Evolutionary conservation across 2,329 filamentous ascomycete genomes (phyloP), one percentile per base, ranked within the genome.

Genomic region (Thielaviopsis ethacetica): DNA sequence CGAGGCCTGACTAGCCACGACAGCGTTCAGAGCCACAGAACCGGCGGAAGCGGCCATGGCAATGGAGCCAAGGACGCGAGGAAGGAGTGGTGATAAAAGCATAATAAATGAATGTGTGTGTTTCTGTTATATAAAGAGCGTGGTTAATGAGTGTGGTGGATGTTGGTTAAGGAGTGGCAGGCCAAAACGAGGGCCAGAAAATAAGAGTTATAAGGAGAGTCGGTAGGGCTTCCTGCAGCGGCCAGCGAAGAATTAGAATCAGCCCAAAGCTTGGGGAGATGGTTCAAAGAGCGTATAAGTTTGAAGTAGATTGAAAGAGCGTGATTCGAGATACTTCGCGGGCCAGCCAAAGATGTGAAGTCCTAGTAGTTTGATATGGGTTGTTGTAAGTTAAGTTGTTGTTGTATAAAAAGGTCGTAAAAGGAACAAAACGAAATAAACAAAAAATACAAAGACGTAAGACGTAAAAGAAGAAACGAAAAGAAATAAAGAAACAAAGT

Each of bases 41-140:
- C 47, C 60, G 22, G 57, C 38, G 21, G 60, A 51, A 4, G 60
- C 54, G 30, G 60, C 44, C 24, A 59, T 41, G 50, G 60, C 60
- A 30, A 54, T 55, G 13, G 54, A 15, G 27, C 60, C 57, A 22
- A 61, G 56, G 54, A 19, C 49, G 19, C 56, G 56, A 26, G 60
- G 57, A 6, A 58, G 44, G 2, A 53, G 49, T 24, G 44, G 34
- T 53, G 57, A 59, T 41, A 49, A 52, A 30, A 38, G 2, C 60
- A 61, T 61, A 49, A 27, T 51, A n/a, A 49, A 21, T 24, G 19
- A 17, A 55, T 58, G 24, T 56, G 22, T 56, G 30, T 56, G 22
- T 47, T 41, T 54, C 7, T 44, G 49, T 58, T 17, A 34, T 26
- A 19, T 53, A 30, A 41, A 47, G 53, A 58, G 19, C n/a, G 17